Conservation (phyloP, 441 rosid genomes). For the Populus hybrid region DNA sequence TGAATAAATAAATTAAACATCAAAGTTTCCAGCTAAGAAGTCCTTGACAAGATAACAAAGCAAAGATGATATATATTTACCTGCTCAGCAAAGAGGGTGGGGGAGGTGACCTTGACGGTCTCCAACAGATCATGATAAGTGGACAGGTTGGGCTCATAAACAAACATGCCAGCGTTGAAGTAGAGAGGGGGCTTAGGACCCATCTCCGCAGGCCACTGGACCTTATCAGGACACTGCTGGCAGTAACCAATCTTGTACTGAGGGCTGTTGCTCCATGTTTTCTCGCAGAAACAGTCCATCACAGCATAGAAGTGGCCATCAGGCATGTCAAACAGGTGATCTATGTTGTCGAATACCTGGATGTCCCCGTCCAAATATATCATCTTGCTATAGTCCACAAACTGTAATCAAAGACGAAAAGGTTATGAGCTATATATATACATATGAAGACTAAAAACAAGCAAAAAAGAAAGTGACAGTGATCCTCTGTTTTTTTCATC, state of each 20-base stretch:
- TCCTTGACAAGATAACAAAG: too few species aligned
- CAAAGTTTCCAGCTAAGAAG: neutral
- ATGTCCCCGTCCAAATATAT: conserved; percentile 76
- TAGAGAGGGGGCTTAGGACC: conserved; percentile 66
- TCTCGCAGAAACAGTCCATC: conserved; percentile 78
- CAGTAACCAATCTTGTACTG: conserved; percentile 59
- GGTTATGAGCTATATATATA: too few species aligned
- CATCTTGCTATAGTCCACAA: conserved; percentile 71
- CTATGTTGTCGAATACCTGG: conserved; percentile 69
- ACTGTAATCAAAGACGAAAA: conserved; percentile 27
- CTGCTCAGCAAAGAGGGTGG: conserved; percentile 71
- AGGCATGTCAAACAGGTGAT: conserved; percentile 55
- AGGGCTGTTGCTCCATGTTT: conserved; percentile 58
- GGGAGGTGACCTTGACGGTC: conserved; percentile 40
- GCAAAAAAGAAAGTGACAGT: neutral
- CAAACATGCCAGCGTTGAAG: conserved; percentile 80
- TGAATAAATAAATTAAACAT: too few species aligned
- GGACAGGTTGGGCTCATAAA: conserved; percentile 47
- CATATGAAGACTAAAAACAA: too few species aligned
- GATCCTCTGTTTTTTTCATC: neutral
- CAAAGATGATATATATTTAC: conserved; percentile 5
- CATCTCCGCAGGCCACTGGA: conserved; percentile 47
- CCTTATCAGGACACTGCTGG: conserved; percentile 61
- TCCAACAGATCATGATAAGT: conserved; percentile 40
- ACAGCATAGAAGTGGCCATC: conserved; percentile 57